Percentiles rank a stretch among this genome's conserved stretches.
phyloP scores from a whole-genome alignment of 2,329 filamentous ascomycete genomes.

The Neoscytalidium dimidiatum region DNA sequence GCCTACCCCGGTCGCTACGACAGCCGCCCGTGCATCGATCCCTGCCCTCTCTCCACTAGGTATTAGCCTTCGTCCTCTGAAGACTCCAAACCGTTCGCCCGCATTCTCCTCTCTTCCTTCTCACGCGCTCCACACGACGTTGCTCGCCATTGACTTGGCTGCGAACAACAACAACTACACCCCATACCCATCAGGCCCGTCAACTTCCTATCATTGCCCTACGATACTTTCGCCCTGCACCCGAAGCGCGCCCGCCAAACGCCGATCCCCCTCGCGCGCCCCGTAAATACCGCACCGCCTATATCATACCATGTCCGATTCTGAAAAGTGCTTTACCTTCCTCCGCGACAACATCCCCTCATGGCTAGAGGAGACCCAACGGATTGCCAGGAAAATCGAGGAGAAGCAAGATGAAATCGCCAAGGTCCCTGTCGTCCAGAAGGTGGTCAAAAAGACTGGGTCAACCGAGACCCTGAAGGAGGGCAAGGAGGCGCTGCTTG shows the following conservation, averaged over 20 bases:
- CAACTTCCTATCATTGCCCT: neutral
- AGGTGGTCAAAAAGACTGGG: slow-evolving; percentile 36
- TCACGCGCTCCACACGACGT: neutral
- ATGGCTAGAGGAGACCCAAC: slow-evolving; percentile 38
- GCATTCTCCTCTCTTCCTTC: neutral
- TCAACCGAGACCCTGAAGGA: slow-evolving; percentile 40
- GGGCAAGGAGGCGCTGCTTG: slow-evolving; percentile 11
- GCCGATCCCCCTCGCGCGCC: slow-evolving; percentile 7
- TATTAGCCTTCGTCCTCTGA: slow-evolving; percentile 9
- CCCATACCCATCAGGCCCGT: neutral
- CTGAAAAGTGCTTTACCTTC: slow-evolving; percentile 38
- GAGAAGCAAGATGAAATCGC: slow-evolving; percentile 36
- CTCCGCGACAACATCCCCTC: slow-evolving; percentile 40
- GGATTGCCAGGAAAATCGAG: slow-evolving; percentile 34
- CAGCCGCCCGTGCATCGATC: slow-evolving; percentile 2
- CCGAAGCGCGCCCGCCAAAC: neutral
- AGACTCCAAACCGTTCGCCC: neutral
- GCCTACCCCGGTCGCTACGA: slow-evolving; percentile 8
- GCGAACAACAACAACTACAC: neutral
- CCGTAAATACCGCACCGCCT: slow-evolving; percentile 9
- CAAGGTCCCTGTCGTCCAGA: slow-evolving; percentile 32
- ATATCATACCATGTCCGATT: slow-evolving; percentile 37
- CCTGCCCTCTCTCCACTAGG: slow-evolving; percentile 15
- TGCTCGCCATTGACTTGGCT: neutral
- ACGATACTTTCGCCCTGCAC: neutral